Base-by-base conservation (phyloP, 805 yeast genomes). In the Saccharomyces kudriavzevii region DNA sequence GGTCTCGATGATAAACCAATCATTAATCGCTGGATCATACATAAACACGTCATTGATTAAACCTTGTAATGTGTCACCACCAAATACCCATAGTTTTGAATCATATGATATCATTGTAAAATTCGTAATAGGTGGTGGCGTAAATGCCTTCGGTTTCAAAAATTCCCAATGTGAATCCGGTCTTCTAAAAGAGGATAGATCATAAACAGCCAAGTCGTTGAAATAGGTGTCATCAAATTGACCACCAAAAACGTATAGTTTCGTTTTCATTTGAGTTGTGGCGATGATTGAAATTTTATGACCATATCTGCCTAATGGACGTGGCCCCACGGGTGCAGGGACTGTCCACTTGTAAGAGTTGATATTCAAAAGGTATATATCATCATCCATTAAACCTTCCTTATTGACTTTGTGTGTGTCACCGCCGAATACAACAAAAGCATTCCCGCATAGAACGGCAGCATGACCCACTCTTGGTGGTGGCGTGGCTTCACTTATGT, bases 391-490 rank as follows among this genome's bases (percentile, higher is more conserved):
- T 53, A 81, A 82, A 5, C 89, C 89, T 49, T 79, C 79, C 64
- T 86, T 89, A 35, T 90, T 85, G 50, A 83, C 86, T 60, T 80
- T 79, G 43, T 84, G 87, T 1, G 98, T 94, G 67, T 94, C 99
- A 63, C 99, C 99, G 35, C 98, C 99, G 70, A 89, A 92, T 13
- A 94, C 82, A 47, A 94, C 90, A 64, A 85, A 94, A 1, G 98
- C 98, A 65, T 91, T 92, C 13, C 98, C 99, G 56, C 96, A 85
- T 31, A 92, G 76, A 9, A 91, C 87, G 1, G 96, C 79, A 5
- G 96, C 89, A 70, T 94, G 99, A 3, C 98, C 98, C 5, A 92
- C 97, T 62, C 99, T 83, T 31, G 98, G 97, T 20, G 96, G 92
- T 1, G 97, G 97, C 17, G 89, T 81, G 50, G 87, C 83, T 56